Evolutionary conservation across 2,329 filamentous ascomycete genomes (phyloP).

Genomic region (Talaromyces sp.): DNA sequence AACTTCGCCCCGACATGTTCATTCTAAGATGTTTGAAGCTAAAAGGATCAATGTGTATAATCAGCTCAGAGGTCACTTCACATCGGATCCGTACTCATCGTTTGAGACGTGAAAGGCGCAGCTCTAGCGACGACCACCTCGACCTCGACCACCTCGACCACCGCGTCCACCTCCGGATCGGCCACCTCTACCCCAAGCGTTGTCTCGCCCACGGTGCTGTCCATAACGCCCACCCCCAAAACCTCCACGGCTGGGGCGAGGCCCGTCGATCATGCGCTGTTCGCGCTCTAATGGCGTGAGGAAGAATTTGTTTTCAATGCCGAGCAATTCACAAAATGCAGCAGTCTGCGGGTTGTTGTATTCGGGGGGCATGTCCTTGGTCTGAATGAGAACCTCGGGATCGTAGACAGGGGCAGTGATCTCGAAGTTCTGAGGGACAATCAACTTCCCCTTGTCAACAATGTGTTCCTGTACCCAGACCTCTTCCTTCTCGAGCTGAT

Average conservation of each 20-base stretch:
- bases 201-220: slow-evolving; percentile 2
- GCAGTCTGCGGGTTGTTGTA: slow-evolving; percentile 83
- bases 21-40: neutral
- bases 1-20: too few relatives aligned
- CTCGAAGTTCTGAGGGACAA: slow-evolving; percentile 73
- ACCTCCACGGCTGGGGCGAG: slow-evolving; percentile 30
- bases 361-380: slow-evolving; percentile 65
- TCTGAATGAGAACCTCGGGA: slow-evolving; percentile 53
- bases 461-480: slow-evolving; percentile 80
- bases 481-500: slow-evolving; percentile 65
- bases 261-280: slow-evolving; percentile 56
- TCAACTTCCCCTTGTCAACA: slow-evolving; percentile 57
- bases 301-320: slow-evolving; percentile 71
- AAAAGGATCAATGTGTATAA: too few relatives aligned
- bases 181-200: slow-evolving; percentile 19
- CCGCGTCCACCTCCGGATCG: slow-evolving; percentile 12
- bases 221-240: neutral
- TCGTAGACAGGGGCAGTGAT: slow-evolving; percentile 71
- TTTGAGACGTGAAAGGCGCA: neutral
- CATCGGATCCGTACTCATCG: neutral
- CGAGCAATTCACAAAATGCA: slow-evolving; percentile 74
- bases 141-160: slow-evolving; percentile 22
- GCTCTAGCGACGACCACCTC: slow-evolving; percentile 24
- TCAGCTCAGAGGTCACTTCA: neutral
- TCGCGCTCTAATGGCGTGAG: slow-evolving; percentile 67